These are phyloP conservation scores for Evernia prunastri DNA, from an alignment of 495 filamentous ascomycete species.

Conservation along the genomic window DNA sequence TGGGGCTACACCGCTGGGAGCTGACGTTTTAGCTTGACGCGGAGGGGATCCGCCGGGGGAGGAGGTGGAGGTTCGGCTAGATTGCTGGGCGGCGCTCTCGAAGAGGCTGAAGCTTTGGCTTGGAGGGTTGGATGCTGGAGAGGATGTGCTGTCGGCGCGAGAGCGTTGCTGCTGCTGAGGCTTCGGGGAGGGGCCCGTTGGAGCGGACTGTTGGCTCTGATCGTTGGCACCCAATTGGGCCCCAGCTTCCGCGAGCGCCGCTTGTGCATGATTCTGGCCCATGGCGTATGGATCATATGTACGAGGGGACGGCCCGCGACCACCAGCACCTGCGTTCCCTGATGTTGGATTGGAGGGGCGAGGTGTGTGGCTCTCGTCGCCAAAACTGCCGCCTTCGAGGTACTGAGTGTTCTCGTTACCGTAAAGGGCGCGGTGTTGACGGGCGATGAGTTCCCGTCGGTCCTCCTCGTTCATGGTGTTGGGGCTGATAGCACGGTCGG, in stretches of 20 bases:
- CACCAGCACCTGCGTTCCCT: slow-evolving; percentile 45
- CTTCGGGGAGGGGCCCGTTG: slow-evolving; percentile 31
- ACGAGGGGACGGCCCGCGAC: slow-evolving; percentile 53
- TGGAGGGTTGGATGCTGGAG: slow-evolving; percentile 59
- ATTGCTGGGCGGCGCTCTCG: slow-evolving; percentile 64
- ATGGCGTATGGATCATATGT: slow-evolving; percentile 58
- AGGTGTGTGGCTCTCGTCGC: slow-evolving; percentile 53
- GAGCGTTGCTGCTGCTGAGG: slow-evolving; percentile 55
- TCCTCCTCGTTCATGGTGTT: slow-evolving; percentile 90
- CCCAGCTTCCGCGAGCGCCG: slow-evolving; percentile 35
- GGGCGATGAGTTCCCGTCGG: slow-evolving; percentile 89
- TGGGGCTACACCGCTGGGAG: slow-evolving; percentile 65
- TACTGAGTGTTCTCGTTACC: slow-evolving; percentile 63
- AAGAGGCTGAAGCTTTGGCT: slow-evolving; percentile 59
- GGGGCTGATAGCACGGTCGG: slow-evolving; percentile 88
- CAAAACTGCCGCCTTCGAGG: slow-evolving; percentile 52
- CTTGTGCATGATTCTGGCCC: slow-evolving; percentile 36
- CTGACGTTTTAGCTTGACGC: slow-evolving; percentile 52
- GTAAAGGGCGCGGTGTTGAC: slow-evolving; percentile 89
- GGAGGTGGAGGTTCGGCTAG: slow-evolving; percentile 79
- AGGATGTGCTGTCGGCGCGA: slow-evolving; percentile 84
- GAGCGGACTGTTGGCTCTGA: slow-evolving; percentile 13
- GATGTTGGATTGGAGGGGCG: slow-evolving; percentile 54
- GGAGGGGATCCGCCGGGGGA: slow-evolving; percentile 87
- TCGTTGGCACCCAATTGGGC: slow-evolving; percentile 31